A percentile compares a stretch with the other conserved stretches of the same genome.
Conservation (phyloP, 2,329 filamentous ascomycete genomes). For the Colletotrichum higginsianum region DNA sequence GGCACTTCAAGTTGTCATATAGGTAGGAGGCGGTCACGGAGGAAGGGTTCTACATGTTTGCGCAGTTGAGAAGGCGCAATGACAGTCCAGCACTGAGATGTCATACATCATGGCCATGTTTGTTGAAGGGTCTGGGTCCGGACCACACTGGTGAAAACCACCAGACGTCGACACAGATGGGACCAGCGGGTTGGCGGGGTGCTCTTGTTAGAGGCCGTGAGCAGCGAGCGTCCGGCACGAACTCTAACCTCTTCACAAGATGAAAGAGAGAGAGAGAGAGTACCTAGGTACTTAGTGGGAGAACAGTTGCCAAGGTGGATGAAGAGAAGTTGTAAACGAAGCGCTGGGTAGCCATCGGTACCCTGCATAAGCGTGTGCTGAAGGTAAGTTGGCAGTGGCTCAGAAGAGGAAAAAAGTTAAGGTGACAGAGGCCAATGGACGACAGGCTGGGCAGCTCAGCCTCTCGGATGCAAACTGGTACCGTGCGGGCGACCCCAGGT, state of each 20-base stretch:
- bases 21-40: background rate
- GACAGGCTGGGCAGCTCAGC: conserved; percentile 29
- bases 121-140: conserved; percentile 17
- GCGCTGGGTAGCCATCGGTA: conserved; percentile 27
- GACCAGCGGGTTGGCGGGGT: conserved; percentile 22
- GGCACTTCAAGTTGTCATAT: background rate
- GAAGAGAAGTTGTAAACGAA: conserved; percentile 32
- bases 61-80: conserved; percentile 12
- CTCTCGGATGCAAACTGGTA: conserved; percentile 29
- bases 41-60: background rate
- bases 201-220: conserved; percentile 18
- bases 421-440: conserved; percentile 24
- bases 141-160: conserved; percentile 21
- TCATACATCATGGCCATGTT: background rate
- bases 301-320: background rate
- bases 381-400: conserved; percentile 15
- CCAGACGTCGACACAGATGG: conserved; percentile 22
- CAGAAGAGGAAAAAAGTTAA: conserved; percentile 6
- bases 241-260: background rate
- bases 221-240: background rate
- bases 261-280: conserved; percentile 3
- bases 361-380: conserved; percentile 33
- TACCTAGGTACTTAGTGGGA: background rate
- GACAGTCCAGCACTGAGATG: background rate
- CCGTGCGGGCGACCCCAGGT: conserved; percentile 27